Conservation (phyloP, 2,329 filamentous ascomycete genomes). For the Botrytis elliptica region DNA sequence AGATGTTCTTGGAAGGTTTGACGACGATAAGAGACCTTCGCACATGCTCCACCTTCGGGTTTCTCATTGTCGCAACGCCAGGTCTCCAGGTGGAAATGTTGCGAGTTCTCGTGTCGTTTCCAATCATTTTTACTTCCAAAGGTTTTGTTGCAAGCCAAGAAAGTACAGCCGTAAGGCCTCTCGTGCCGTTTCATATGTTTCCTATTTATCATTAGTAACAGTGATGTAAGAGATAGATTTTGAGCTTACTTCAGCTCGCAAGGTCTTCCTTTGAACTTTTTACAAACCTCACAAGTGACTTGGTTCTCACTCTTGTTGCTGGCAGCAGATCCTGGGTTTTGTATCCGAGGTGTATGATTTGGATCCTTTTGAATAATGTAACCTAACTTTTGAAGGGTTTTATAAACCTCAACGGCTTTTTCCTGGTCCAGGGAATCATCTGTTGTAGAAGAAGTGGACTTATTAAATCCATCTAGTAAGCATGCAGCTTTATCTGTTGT, state of each 20-base stretch:
- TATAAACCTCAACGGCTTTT: slow-evolving; percentile 32
- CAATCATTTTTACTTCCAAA: slow-evolving; percentile 95
- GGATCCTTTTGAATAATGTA: slow-evolving; percentile 33
- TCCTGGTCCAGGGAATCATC: slow-evolving; percentile 27
- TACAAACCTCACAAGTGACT: slow-evolving; percentile 44
- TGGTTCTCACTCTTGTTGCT: slow-evolving; percentile 36
- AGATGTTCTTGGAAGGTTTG: slow-evolving; percentile 65
- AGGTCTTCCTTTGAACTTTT: slow-evolving; percentile 48
- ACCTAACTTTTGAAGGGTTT: slow-evolving; percentile 30
- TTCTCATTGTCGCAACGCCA: slow-evolving; percentile 64
- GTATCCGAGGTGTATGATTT: slow-evolving; percentile 25
- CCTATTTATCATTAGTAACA: slow-evolving; percentile 45
- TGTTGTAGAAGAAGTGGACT: background rate
- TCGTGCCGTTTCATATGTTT: slow-evolving; percentile 84
- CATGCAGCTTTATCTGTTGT: slow-evolving; percentile 18
- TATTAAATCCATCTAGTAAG: background rate
- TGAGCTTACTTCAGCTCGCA: slow-evolving; percentile 57
- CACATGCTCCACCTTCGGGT: slow-evolving; percentile 47
- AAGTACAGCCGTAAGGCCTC: slow-evolving; percentile 81
- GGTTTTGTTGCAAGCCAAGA: slow-evolving; percentile 61
- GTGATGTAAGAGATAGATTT: background rate
- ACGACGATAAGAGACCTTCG: slow-evolving; percentile 55
- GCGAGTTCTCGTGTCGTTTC: slow-evolving; percentile 84
- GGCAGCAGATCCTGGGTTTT: slow-evolving; percentile 32
- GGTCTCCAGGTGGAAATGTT: slow-evolving; percentile 69